Evolutionary conservation across 805 yeast species (phyloP).

Genomic region (Candida takata): DNA sequence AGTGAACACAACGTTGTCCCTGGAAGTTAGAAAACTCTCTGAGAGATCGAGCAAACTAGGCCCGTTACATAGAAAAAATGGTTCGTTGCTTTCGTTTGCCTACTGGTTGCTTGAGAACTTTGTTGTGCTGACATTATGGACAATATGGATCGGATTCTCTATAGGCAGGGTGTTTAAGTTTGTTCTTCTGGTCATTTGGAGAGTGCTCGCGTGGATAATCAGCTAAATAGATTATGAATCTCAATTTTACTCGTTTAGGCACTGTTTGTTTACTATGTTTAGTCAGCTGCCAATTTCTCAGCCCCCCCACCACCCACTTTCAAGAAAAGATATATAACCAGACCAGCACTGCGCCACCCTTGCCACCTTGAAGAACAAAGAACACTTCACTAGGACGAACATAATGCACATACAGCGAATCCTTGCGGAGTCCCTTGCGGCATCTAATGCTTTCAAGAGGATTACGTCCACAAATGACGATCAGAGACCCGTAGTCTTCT

Average conservation of each 20-base stretch:
- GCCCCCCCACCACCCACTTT: too few species aligned
- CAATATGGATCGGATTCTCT: slow-evolving; percentile 52
- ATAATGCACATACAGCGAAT: slow-evolving; percentile 15
- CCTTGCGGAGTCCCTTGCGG: slow-evolving; percentile 13
- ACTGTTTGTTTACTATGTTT: too few species aligned
- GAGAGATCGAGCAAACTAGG: slow-evolving; percentile 42
- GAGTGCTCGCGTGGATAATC: slow-evolving; percentile 13
- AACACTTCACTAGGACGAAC: too few species aligned
- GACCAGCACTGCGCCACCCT: too few species aligned
- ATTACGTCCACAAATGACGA: slow-evolving; percentile 9
- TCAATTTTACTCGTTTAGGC: too few species aligned
- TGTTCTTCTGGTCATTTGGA: slow-evolving; percentile 8
- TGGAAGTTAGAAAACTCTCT: slow-evolving; percentile 48
- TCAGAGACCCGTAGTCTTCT: slow-evolving; percentile 50
- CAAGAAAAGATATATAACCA: too few species aligned
- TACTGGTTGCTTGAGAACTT: slow-evolving; percentile 44
- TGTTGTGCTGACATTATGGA: slow-evolving; percentile 44
- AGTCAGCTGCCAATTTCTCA: too few species aligned
- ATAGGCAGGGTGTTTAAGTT: slow-evolving; percentile 32
- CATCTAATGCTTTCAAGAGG: slow-evolving; percentile 15
- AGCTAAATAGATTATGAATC: too few species aligned
- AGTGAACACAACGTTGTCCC: slow-evolving; percentile 60
- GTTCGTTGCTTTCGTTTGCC: slow-evolving; percentile 29
- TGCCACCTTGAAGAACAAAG: too few species aligned
- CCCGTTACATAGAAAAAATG: slow-evolving; percentile 25